Evolutionary conservation across 2,329 filamentous ascomycete species (phyloP).

Genomic region (Paecilomyces variotii): DNA sequence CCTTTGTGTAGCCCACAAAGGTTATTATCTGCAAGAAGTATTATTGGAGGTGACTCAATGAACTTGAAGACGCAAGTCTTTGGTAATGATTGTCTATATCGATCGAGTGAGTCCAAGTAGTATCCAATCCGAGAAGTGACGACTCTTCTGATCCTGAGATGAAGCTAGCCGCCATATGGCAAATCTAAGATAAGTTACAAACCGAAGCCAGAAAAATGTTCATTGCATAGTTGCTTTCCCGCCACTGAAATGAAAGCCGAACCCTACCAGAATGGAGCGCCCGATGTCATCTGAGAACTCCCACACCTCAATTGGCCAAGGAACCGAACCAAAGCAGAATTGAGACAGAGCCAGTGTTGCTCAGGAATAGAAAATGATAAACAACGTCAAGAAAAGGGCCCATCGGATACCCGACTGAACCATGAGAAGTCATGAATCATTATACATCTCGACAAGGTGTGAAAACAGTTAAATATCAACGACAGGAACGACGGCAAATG

Average conservation of each 20-base stretch:
- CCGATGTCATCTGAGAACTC: constrained; percentile 34
- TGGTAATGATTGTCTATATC: background rate
- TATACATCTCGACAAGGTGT: background rate
- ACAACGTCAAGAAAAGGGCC: background rate
- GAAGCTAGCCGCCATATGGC: background rate
- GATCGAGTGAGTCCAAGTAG: background rate
- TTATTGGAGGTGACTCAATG: background rate
- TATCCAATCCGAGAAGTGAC: background rate
- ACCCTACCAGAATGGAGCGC: background rate
- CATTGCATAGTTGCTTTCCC: background rate
- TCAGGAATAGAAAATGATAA: background rate
- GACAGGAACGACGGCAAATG: background rate
- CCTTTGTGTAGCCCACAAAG: background rate
- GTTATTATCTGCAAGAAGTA: background rate
- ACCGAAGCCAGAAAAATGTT: background rate
- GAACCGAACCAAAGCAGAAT: background rate
- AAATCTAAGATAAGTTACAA: constrained; percentile 3
- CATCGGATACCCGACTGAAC: background rate
- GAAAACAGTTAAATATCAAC: background rate
- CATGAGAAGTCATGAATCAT: background rate
- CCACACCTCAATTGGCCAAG: background rate
- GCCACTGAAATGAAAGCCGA: background rate
- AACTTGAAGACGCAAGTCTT: background rate
- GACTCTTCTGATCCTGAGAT: background rate
- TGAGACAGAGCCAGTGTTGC: background rate